phyloP scores from a whole-genome alignment of 208 protist genomes.

The Crithidia sp. region DNA sequence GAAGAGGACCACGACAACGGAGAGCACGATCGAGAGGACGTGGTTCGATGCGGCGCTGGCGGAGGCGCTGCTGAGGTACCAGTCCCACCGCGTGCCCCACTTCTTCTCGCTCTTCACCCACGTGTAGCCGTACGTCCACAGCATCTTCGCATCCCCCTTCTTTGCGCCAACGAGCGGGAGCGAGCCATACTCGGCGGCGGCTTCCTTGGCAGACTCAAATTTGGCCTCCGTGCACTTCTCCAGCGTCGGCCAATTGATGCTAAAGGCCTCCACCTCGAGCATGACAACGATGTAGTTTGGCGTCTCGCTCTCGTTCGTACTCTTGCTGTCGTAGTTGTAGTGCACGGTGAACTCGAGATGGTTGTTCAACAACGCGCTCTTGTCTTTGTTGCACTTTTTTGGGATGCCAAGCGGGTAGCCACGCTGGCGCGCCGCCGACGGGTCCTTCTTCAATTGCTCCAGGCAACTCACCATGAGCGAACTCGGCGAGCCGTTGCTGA shows the following conservation, averaged over 20 bases:
- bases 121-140: slow-evolving; percentile 90
- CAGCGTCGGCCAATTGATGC: slow-evolving; percentile 32
- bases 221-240: slow-evolving; percentile 16
- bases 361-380: slow-evolving; percentile 70
- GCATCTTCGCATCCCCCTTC: slow-evolving; percentile 24
- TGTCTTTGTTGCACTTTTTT: slow-evolving; percentile 24
- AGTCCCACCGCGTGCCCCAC: slow-evolving; percentile 98
- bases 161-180: slow-evolving; percentile 46
- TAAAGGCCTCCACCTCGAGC: slow-evolving; percentile 59
- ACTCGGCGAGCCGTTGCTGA: slow-evolving; percentile 30
- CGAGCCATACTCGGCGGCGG: background rate
- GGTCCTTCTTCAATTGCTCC: slow-evolving; percentile 28
- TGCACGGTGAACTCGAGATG: slow-evolving; percentile 80
- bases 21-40: slow-evolving; percentile 96
- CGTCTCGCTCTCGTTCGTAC: background rate
- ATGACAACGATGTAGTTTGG: slow-evolving; percentile 77
- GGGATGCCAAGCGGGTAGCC: slow-evolving; percentile 79
- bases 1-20: slow-evolving; percentile 94
- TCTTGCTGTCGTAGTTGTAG: slow-evolving; percentile 53
- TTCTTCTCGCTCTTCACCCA: slow-evolving; percentile 73
- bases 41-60: slow-evolving; percentile 80
- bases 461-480: slow-evolving; percentile 23
- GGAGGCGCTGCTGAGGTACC: slow-evolving; percentile 91
- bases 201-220: background rate
- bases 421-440: slow-evolving; percentile 44